Evolutionary conservation across 768 basidiomycete species (phyloP).

Genomic region (Steccherinum ochraceum): DNA sequence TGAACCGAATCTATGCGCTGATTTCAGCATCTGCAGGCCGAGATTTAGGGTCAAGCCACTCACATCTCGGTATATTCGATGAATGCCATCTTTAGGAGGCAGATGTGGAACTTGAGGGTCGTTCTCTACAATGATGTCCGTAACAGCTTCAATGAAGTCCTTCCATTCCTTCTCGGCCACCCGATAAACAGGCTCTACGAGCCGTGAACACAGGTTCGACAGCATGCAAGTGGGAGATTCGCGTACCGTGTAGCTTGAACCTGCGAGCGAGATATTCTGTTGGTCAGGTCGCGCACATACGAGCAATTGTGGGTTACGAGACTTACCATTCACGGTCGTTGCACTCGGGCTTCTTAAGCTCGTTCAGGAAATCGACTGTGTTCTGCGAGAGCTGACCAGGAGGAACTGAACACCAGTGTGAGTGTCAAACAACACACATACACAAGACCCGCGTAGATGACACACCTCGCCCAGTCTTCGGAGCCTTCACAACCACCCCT

Average conservation of each 20-base stretch:
- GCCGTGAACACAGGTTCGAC: neutral
- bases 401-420: conserved; percentile 70
- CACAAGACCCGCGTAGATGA: conserved; percentile 3
- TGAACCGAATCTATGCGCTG: conserved; percentile 68
- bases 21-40: neutral
- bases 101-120: conserved; percentile 84
- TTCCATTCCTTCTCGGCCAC: conserved; percentile 88
- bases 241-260: conserved; percentile 75
- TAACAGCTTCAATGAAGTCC: conserved; percentile 70
- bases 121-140: conserved; percentile 56
- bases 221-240: conserved; percentile 1
- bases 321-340: conserved; percentile 82
- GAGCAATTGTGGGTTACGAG: neutral
- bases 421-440: neutral
- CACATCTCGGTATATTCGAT: conserved; percentile 91
- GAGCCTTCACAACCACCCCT: conserved; percentile 74
- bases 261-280: conserved; percentile 29
- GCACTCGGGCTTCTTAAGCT: conserved; percentile 65
- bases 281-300: neutral
- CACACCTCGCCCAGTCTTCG: conserved; percentile 74
- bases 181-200: conserved; percentile 68
- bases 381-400: conserved; percentile 85
- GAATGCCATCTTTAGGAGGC: conserved; percentile 87
- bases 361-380: conserved; percentile 68
- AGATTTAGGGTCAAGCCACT: conserved; percentile 13